Conservation (phyloP, 345 rosid species). For the Syzygium grande region DNA sequence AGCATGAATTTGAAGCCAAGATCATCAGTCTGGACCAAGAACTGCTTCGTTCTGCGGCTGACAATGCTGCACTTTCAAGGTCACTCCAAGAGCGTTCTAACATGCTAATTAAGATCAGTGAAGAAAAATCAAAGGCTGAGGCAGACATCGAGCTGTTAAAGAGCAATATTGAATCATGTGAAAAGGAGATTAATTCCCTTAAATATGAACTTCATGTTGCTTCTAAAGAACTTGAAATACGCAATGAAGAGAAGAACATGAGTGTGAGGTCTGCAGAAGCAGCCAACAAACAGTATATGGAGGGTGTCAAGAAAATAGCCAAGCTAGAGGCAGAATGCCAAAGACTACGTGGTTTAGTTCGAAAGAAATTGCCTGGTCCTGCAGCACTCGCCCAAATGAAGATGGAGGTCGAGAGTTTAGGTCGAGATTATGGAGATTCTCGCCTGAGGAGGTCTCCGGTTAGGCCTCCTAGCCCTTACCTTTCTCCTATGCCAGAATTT, state of each 20-base stretch:
- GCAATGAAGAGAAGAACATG: constrained; percentile 99
- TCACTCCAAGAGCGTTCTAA: constrained; percentile 85
- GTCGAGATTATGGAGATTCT: constrained; percentile 71
- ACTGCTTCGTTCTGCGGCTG: constrained; percentile 70
- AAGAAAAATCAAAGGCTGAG: constrained; percentile 80
- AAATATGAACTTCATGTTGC: constrained; percentile 79
- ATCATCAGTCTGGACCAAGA: constrained; percentile 66
- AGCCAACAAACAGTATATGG: constrained; percentile 86
- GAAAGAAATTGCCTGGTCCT: constrained; percentile 98
- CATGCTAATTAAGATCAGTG: constrained; percentile 62
- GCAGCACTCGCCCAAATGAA: constrained; percentile 99
- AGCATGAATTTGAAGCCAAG: constrained; percentile 67
- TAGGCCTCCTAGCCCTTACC: constrained; percentile 52
- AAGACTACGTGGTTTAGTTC: constrained; percentile 76
- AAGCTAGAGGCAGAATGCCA: constrained; percentile 97
- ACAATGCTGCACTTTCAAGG: constrained; percentile 66
- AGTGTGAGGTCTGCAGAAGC: constrained; percentile 86
- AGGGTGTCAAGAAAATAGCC: constrained; percentile 80
- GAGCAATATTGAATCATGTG: constrained; percentile 74
- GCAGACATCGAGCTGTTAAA: constrained; percentile 78
- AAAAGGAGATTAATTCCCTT: constrained; percentile 72
- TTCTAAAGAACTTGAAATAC: constrained; percentile 86
- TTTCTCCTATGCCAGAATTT: constrained; percentile 53
- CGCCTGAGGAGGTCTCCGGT: constrained; percentile 69
- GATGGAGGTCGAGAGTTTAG: constrained; percentile 89